Evolutionary conservation across 2,329 filamentous ascomycete genomes (phyloP), one percentile per base, ranked within the genome.

Genomic region (Fusarium dlaminii): DNA sequence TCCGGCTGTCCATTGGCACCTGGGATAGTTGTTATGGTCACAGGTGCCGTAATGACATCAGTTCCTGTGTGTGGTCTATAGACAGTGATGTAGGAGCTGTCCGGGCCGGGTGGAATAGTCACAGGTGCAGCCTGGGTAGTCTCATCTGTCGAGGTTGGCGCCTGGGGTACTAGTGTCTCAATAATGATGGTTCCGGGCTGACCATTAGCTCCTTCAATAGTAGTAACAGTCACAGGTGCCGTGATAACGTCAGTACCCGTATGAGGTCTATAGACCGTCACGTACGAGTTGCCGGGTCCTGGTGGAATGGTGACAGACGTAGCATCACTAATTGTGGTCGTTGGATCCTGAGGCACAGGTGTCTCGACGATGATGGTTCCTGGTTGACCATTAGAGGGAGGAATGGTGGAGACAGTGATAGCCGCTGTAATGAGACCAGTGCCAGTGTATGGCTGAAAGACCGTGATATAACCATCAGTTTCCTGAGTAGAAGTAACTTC

Each of bases 181-280:
- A 74, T 57, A 18, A 74, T 51, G 30, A 73, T 39, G 3, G 70
- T 73, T 22, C 70, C 70, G 2, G 70, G 70, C 8, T 62, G 60
- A 3, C 70, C 71, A 13, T 58, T 61, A 20, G 36, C 39, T 3
- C 65, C 65, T 18, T 49, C 36, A 14, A 73, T 71, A 8, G 70
- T 73, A 11, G 70, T 63, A 12, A 73, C 39, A 3, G 66, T 73
- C 8, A 74, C n/a, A 22, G 71, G 70, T 4, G 54, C 58, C 18
- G 61, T 71, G 14, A 73, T 73, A 12, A 40, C 17, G 18, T 63
- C 58, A 15, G 45, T n/a, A n/a, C 71, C 66, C 3, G 45, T 63
- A 27, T 73, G 66, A 30, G 70, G 70, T 42, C 71, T 59, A 8
- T 74, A 73, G 9, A 74, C 54, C 6, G 71, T 74, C 12, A 73